Base-by-base conservation (phyloP, 805 yeast species). In the Kluyveromyces wickerhamii region DNA sequence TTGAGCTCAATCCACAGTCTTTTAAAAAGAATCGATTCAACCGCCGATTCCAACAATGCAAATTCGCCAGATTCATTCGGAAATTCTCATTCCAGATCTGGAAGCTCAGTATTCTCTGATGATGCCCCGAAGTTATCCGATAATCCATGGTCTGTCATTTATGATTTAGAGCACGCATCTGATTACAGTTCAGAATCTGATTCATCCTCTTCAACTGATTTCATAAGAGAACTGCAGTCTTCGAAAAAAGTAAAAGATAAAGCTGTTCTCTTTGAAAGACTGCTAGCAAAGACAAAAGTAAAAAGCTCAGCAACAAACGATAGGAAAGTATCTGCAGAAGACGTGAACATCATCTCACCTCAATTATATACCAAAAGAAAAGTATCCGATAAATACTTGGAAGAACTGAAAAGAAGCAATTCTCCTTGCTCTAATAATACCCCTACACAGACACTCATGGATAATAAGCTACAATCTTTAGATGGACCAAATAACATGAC, bases 201-300 rank as follows among this genome's bases (percentile, higher is more conserved):
- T 20, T 44, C 47, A 9, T 38, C 48, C 22, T 41, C 45, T 13
- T 44, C 49, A 2, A 40, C 38, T 7, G 49, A 49, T 18, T 47
- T 53, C 9, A 39, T 55, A 11, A 42, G 36, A 22, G 45, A 49
- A 25, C 37, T 57, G 21, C 52, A 57, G 38, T 41, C 44, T 15
- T 54, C 62, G 1, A 52, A 42, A 11, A 54, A 50, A 32, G 62
- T 57, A 12, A 54, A 45, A 23, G 60, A 57, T 27, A 57, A 56
- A 33, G 52, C 56, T 1, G 43, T 47, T 17, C 32, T 57, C 19
- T 57, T 54, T 36, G 62, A 57, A 32, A 54, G 45, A 29, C 37
- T 56, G 20, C 44, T 46, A 26, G 35, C 41, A 41, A 26, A 27
- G 19, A 11, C 24, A 10, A 20, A 24, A 25, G 16, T 15, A 22